These are phyloP conservation scores for Hyaloperonospora arabidopsidis DNA, from an alignment of 352 stramenopile genomes.

Conservation along the genomic window DNA sequence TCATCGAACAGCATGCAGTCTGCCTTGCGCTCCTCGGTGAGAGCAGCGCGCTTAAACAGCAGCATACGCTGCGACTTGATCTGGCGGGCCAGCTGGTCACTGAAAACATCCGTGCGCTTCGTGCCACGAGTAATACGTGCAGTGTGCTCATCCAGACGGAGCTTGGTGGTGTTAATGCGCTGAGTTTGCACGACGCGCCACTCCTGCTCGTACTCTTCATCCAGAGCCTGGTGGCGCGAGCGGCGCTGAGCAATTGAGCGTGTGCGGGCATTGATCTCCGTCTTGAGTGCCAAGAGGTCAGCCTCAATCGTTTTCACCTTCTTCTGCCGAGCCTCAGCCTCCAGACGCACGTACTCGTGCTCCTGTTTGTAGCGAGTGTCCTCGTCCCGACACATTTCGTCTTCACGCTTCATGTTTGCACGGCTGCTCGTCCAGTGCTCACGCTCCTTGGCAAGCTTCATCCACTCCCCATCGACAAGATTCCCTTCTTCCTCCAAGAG, in stretches of 20 bases:
- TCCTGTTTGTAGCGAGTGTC: slow-evolving; percentile 79
- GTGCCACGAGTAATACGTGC: slow-evolving; percentile 63
- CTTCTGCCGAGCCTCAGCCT: slow-evolving; percentile 65
- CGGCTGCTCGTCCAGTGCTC: slow-evolving; percentile 85
- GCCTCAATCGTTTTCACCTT: slow-evolving; percentile 79
- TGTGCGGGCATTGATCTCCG: slow-evolving; percentile 63
- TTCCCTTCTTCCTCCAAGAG: slow-evolving; percentile 80
- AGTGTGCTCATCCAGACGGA: slow-evolving; percentile 59
- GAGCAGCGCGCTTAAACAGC: slow-evolving; percentile 77
- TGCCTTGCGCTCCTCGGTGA: slow-evolving; percentile 78
- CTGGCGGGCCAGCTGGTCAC: slow-evolving; percentile 69
- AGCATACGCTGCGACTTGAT: slow-evolving; percentile 81
- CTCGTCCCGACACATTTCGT: slow-evolving; percentile 82
- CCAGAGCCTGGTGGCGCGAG: slow-evolving; percentile 58
- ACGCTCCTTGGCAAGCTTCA: slow-evolving; percentile 83
- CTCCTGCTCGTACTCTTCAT: slow-evolving; percentile 81
- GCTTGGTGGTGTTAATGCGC: slow-evolving; percentile 53
- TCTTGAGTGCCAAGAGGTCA: slow-evolving; percentile 70
- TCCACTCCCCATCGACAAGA: slow-evolving; percentile 81
- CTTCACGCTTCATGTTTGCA: slow-evolving; percentile 85
- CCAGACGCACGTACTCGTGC: slow-evolving; percentile 74
- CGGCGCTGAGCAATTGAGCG: slow-evolving; percentile 70
- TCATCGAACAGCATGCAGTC: slow-evolving; percentile 77
- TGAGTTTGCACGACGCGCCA: slow-evolving; percentile 68
- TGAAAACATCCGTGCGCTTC: slow-evolving; percentile 81